These are phyloP conservation scores for Zasmidium cellare DNA, from an alignment of 2,329 filamentous ascomycete species.

Conservation along the genomic window DNA sequence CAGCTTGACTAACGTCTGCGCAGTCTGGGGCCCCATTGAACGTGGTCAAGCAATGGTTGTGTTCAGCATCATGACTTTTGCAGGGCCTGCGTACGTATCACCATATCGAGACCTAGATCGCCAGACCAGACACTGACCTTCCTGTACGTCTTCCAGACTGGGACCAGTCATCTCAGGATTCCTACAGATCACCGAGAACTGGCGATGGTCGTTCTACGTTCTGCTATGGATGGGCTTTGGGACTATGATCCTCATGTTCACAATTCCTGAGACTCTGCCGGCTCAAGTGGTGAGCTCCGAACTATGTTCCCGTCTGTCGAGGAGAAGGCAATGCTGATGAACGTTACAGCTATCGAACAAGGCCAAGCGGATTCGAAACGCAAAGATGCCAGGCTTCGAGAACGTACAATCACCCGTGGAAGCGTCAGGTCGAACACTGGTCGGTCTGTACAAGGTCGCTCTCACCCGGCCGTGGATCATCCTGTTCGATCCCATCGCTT, in stretches of 20 bases:
- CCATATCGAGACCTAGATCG: constrained; percentile 29
- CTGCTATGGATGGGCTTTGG: constrained; percentile 40
- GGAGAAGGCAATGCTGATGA: no score
- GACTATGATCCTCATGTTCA: constrained; percentile 45
- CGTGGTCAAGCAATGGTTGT: constrained; percentile 55
- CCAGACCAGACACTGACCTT: not conserved
- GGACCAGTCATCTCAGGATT: constrained; percentile 59
- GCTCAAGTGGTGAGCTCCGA: constrained; percentile 40
- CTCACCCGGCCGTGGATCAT: constrained; percentile 56
- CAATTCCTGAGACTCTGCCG: constrained; percentile 59
- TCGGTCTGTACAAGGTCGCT: constrained; percentile 51
- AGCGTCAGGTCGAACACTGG: constrained; percentile 44
- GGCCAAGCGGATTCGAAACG: constrained; percentile 51
- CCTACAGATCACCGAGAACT: constrained; percentile 52
- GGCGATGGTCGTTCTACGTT: constrained; percentile 46
- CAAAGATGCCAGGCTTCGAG: constrained; percentile 54
- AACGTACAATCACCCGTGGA: constrained; percentile 53
- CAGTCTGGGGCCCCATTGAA: constrained; percentile 33
- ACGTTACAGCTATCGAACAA: constrained; percentile 46
- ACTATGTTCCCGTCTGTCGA: no score
- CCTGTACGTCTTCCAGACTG: constrained; percentile 40
- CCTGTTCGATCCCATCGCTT: constrained; percentile 55
- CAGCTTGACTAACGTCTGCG: not conserved
- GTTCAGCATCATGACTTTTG: constrained; percentile 54
- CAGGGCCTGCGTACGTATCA: constrained; percentile 16